Base-by-base conservation (phyloP, 164 flowering plant genomes). In the Brasenia schreberi region DNA sequence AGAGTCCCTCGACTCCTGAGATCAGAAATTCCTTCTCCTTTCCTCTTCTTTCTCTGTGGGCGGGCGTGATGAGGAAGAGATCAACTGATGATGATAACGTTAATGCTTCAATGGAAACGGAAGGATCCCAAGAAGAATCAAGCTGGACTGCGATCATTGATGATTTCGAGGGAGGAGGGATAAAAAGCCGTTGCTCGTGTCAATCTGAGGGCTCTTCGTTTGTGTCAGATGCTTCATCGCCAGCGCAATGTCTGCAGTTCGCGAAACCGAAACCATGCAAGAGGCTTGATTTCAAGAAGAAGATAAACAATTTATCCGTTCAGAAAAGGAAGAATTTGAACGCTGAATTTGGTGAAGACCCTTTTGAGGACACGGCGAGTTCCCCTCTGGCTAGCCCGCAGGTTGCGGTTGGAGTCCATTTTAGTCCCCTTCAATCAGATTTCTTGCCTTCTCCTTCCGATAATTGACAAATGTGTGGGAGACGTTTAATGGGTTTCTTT, bases 331-430 rank as follows among this genome's bases (percentile, higher is more conserved):
- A 42, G 45, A 64, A 52, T 42, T 23, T 70, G 59, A 23, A 23
- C 27, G 27, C 2, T 23, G 27, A 23, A 23, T 23, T 23, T 23
- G 74, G 64, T 69, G 80, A 76, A 74, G 71, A 77, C 70, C 78
- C 71, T 73, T 68, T 83, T 65, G 80, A 76, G 59, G 86, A 81
- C 45, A 83, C 86, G 64, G 86, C 84, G 56, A 76, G 68, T 53
- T 83, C 86, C 69, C 82, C 84, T 62, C 68, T 68, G 27, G 67
- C 64, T 23, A 79, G 81, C 43, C 78, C 84, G 23, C 71, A 64
- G 49, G 66, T 66, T 2, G 27, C 27, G 2, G 1, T 23, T 23
- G 27, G 27, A 23, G 2, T 23, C 27, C 0, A 23, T 23, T 23
- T 23, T 23, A 23, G 27, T 23, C 27, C 27, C 27, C 27, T 23